Percentiles rank a stretch among this genome's conserved stretches.
These are phyloP conservation scores for Calonectria ilicicola DNA, from an alignment of 2,329 filamentous ascomycete genomes.

Conservation along the genomic window DNA sequence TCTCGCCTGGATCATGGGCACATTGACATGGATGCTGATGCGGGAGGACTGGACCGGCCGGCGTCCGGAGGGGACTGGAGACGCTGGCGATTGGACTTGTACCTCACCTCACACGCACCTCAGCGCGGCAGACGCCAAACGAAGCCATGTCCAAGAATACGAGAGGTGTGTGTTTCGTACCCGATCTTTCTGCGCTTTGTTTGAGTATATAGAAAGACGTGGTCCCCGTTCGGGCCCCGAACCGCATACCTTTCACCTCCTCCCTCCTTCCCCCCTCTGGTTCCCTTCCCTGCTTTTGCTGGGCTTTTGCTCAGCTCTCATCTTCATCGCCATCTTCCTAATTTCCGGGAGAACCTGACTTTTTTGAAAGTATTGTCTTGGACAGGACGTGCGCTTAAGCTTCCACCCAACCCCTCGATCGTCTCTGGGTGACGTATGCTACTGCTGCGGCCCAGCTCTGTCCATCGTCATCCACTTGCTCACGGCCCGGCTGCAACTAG, in stretches of 20 bases:
- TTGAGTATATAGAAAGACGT: conserved; percentile 36
- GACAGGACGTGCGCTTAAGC: conserved; percentile 34
- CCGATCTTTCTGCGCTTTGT: conserved; percentile 8
- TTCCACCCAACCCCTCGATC: conserved; percentile 37
- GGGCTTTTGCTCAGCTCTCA: conserved; percentile 14
- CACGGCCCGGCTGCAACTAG: not conserved
- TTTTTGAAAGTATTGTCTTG: conserved; percentile 33
- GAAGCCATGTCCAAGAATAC: conserved; percentile 25
- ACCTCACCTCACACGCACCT: conserved; percentile 27
- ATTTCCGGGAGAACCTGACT: conserved; percentile 1
- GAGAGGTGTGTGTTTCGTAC: conserved; percentile 19
- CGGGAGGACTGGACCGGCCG: conserved; percentile 18
- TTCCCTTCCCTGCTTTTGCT: conserved; percentile 24
- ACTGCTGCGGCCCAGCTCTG: conserved; percentile 26
- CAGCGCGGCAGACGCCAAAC: conserved; percentile 22
- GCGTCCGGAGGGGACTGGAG: conserved; percentile 6
- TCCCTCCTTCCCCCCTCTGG: conserved; percentile 19
- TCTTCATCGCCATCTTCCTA: conserved; percentile 11
- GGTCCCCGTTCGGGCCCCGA: conserved; percentile 23
- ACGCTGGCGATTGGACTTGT: conserved; percentile 11
- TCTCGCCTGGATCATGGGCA: conserved; percentile 39
- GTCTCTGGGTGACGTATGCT: conserved; percentile 40
- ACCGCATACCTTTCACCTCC: not conserved
- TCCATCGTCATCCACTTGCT: conserved; percentile 30
- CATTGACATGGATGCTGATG: conserved; percentile 30